Evolutionary conservation across 1,139 yeast genomes (phyloP).

Genomic region (Kodamaea fungicola): DNA sequence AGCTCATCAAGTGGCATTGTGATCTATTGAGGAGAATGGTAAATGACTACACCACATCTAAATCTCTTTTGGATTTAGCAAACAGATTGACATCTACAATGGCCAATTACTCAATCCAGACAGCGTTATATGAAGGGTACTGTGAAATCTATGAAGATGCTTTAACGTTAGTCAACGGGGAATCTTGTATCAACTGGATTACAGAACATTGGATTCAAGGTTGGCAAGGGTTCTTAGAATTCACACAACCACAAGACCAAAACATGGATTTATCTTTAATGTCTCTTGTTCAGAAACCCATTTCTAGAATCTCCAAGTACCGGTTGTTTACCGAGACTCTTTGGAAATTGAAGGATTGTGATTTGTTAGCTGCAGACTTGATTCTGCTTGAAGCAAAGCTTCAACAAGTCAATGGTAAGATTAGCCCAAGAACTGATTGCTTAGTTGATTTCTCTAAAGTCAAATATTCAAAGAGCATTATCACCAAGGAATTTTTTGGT

Average conservation of each 20-base stretch:
- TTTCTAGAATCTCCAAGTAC: slow-evolving; percentile 50
- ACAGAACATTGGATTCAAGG: slow-evolving; percentile 18
- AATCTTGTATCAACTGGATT: background rate
- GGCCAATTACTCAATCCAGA: slow-evolving; percentile 24
- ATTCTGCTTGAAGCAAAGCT: background rate
- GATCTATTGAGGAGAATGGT: slow-evolving; percentile 12
- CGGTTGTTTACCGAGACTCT: slow-evolving; percentile 45
- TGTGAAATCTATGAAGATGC: slow-evolving; percentile 41
- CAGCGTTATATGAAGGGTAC: slow-evolving; percentile 38
- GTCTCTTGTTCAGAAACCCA: slow-evolving; percentile 54
- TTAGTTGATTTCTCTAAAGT: too few species aligned
- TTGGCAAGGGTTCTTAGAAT: slow-evolving; percentile 39
- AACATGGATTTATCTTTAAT: slow-evolving; percentile 44
- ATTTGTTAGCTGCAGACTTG: too few species aligned
- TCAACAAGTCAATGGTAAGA: background rate
- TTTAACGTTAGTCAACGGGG: slow-evolving; percentile 26
- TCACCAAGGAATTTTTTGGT: slow-evolving; percentile 39
- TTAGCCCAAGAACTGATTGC: background rate
- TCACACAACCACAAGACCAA: slow-evolving; percentile 32
- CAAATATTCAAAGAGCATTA: too few species aligned
- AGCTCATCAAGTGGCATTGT: slow-evolving; percentile 19
- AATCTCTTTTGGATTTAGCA: slow-evolving; percentile 4
- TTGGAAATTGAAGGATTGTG: slow-evolving; percentile 11
- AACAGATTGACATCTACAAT: slow-evolving; percentile 19
- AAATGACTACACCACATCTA: background rate